A percentile compares a stretch with the other conserved stretches of the same genome.
phyloP scores from a whole-genome alignment of 202 grass and related monocot species.

The Brachypodium distachyon region DNA sequence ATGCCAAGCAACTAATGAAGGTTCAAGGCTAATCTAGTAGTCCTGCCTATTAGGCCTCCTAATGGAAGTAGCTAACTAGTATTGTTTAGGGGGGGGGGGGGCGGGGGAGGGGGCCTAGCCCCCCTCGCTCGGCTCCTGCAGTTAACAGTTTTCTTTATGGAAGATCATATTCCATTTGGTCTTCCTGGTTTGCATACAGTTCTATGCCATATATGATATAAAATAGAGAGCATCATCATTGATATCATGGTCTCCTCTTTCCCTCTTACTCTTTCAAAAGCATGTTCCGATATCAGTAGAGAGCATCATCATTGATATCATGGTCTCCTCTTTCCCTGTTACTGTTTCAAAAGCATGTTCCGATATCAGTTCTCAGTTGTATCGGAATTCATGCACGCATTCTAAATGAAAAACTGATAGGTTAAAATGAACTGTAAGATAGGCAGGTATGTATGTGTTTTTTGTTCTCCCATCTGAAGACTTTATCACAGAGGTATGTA shows the following conservation, averaged over 20 bases:
- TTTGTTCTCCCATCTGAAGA: background rate
- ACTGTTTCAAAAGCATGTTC: background rate
- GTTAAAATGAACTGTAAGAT: background rate
- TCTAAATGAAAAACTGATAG: conserved; percentile 2
- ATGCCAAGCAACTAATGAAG: too few species aligned
- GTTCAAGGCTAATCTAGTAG: too few species aligned
- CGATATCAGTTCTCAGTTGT: background rate
- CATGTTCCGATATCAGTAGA: background rate
- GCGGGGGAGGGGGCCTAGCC: too few species aligned
- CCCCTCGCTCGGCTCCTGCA: too few species aligned
- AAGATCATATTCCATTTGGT: background rate
- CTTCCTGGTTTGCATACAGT: background rate
- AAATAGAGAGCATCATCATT: background rate
- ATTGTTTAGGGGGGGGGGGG: too few species aligned
- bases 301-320: background rate
- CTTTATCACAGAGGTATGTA: background rate
- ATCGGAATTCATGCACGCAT: background rate
- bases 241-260: background rate
- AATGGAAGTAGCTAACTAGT: too few species aligned
- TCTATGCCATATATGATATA: background rate
- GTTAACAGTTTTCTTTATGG: background rate
- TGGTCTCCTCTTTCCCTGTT: background rate
- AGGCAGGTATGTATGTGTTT: background rate
- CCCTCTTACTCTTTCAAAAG: background rate
- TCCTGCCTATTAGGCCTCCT: too few species aligned